These are phyloP conservation scores for Penicillium paneum DNA, from an alignment of 2,329 filamentous ascomycete species.

Conservation along the genomic window DNA sequence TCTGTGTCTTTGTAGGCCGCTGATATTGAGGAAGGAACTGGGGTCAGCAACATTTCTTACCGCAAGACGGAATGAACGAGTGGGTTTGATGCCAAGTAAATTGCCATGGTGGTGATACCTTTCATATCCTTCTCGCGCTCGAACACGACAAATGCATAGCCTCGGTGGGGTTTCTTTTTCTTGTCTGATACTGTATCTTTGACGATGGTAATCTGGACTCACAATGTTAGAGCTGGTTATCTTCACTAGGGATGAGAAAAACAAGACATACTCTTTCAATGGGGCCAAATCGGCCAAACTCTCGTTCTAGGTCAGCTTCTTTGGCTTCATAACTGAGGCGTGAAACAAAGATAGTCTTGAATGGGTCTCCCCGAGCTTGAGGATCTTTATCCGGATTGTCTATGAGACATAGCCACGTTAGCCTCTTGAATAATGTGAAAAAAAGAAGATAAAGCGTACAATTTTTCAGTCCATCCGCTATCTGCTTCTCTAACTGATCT, in stretches of 20 bases:
- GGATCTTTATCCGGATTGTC: slow-evolving; percentile 81
- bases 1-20: slow-evolving; percentile 88
- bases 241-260: not conserved
- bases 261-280: slow-evolving; percentile 75
- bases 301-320: slow-evolving; percentile 84
- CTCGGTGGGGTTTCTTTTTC: slow-evolving; percentile 77
- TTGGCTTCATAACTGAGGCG: slow-evolving; percentile 86
- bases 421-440: not conserved
- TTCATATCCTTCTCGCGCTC: slow-evolving; percentile 98
- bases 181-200: slow-evolving; percentile 65
- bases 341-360: slow-evolving; percentile 90
- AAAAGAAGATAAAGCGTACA: slow-evolving; percentile 51
- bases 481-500: slow-evolving; percentile 60
- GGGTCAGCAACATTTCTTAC: slow-evolving; percentile 36
- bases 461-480: slow-evolving; percentile 61
- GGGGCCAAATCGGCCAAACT: slow-evolving; percentile 89
- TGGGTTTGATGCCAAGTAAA: slow-evolving; percentile 6
- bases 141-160: slow-evolving; percentile 96
- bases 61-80: slow-evolving; percentile 1
- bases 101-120: slow-evolving; percentile 59
- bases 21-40: slow-evolving; percentile 51
- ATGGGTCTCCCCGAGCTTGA: slow-evolving; percentile 88
- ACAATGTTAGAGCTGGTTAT: slow-evolving; percentile 17
- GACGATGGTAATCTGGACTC: slow-evolving; percentile 75
- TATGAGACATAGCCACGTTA: slow-evolving; percentile 35